These are phyloP conservation scores for Globisporangium splendens DNA, from an alignment of 352 stramenopile species.

Conservation along the genomic window DNA sequence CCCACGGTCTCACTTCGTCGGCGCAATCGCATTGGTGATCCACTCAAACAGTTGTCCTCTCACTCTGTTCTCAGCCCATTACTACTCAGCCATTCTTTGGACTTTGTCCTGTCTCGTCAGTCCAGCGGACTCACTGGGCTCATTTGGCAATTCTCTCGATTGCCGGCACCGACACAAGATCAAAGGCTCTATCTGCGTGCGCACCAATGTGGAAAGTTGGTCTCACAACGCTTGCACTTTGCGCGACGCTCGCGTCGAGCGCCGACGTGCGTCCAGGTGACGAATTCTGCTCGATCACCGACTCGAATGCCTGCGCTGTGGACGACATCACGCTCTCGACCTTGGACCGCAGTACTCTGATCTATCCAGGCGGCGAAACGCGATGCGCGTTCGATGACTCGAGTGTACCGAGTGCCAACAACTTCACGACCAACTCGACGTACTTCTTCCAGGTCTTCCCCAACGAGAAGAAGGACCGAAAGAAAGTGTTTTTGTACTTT, in stretches of 20 bases:
- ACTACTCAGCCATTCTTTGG: too few relatives aligned
- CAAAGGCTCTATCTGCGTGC: neutral
- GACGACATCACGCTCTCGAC: constrained; percentile 43
- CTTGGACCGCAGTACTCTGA: constrained; percentile 44
- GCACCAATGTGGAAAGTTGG: constrained; percentile 33
- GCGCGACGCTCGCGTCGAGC: constrained; percentile 6
- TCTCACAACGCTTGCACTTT: constrained; percentile 22
- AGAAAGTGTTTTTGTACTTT: constrained; percentile 72
- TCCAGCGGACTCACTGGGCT: neutral
- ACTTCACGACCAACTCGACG: constrained; percentile 46
- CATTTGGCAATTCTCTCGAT: neutral
- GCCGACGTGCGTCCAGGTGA: constrained; percentile 36
- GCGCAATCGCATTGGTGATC: neutral
- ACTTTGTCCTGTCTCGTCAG: neutral
- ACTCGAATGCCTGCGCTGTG: constrained; percentile 42
- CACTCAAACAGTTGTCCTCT: neutral
- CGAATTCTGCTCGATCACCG: constrained; percentile 50
- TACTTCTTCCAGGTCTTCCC: constrained; percentile 82
- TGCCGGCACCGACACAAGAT: neutral
- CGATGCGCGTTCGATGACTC: constrained; percentile 62
- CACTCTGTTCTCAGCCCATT: too few relatives aligned
- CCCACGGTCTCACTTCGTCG: too few relatives aligned
- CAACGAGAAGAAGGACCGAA: constrained; percentile 39
- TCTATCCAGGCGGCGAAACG: constrained; percentile 52
- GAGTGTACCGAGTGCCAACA: constrained; percentile 27